Conservation (phyloP, 176 grass and related monocot species). For the Triticum timopheevii region DNA sequence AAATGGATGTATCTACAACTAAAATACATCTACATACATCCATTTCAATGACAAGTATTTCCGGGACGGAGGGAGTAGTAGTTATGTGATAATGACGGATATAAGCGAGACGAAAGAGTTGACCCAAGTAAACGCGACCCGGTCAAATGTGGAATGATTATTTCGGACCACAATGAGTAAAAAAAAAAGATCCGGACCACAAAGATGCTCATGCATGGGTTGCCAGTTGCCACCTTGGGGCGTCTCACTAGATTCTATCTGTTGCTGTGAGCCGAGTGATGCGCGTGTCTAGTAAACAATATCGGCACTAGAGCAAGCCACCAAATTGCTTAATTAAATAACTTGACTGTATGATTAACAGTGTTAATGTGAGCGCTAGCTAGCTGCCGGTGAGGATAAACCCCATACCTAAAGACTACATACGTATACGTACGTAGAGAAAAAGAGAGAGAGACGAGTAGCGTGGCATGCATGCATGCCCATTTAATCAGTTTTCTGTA, state of each 20-base stretch:
- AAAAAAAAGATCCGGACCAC: neutral
- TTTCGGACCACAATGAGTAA: neutral
- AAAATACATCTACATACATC: too few relatives aligned
- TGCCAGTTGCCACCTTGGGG: neutral
- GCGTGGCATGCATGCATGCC: conserved; percentile 30
- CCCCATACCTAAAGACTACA: neutral
- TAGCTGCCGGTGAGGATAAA: neutral
- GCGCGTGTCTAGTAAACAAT: neutral
- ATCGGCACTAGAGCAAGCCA: neutral
- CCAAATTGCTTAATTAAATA: neutral
- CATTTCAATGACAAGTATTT: too few relatives aligned
- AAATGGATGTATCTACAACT: too few relatives aligned
- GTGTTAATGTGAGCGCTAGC: neutral
- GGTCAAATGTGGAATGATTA: neutral
- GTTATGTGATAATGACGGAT: neutral
- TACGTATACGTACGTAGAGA: neutral
- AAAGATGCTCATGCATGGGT: neutral
- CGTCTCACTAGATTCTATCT: neutral
- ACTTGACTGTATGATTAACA: neutral
- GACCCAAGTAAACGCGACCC: neutral
- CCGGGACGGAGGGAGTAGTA: too few relatives aligned
- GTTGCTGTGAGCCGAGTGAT: neutral
- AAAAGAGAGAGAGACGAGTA: neutral
- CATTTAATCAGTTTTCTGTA: neutral
- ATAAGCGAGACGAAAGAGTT: neutral